Evolutionary conservation across 2,329 filamentous ascomycete species (phyloP), one percentile per base, ranked within the genome.

Genomic region (Botryotinia convoluta): DNA sequence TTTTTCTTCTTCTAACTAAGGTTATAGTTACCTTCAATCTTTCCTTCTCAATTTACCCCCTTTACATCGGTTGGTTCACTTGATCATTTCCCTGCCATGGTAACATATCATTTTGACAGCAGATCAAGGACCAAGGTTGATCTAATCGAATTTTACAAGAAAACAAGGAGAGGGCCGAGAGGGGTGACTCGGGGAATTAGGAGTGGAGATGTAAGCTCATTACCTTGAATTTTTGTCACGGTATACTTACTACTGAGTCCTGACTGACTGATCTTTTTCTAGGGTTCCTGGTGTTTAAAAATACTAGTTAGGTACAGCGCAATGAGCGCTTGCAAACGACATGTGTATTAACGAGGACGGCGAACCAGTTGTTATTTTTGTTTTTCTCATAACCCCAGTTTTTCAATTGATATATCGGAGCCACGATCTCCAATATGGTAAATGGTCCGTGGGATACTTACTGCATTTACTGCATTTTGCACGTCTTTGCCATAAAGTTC

Each of bases 361-460:
- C 26, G 65, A 68, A 42, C 65, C 48, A 72, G 44, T 57, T 60
- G 29, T 68, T 72, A 29, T 45, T 45, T 44, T 22, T 29, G 32
- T 22, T 51, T 65, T 51, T 26, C 29, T 68, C 42, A 18, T 4
- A 29, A 68, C 37, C 70, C 70, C 70, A 68, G 70, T 72, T 60
- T 72, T 72, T 59, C 65, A 26, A 57, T 42, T 42, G 16, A 35
- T 42, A 14, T 12, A 2, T 68, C 35, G 37, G 35, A 67, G 62
- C 48, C 29, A 57, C 70, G 14, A 60, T 68, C 26, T 72, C 70
- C 14, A 60, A 72, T 68, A 60, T 68, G 62, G 70, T n/a, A 72
- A 39, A 12, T 60, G 39, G 48, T 37, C 70, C 70, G 70, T 59
- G 70, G 59, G 39, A 68, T 68, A 26, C 70, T 72, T 39, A 6